Conservation (phyloP, 306 rosid genomes). For the Morella rubra region DNA sequence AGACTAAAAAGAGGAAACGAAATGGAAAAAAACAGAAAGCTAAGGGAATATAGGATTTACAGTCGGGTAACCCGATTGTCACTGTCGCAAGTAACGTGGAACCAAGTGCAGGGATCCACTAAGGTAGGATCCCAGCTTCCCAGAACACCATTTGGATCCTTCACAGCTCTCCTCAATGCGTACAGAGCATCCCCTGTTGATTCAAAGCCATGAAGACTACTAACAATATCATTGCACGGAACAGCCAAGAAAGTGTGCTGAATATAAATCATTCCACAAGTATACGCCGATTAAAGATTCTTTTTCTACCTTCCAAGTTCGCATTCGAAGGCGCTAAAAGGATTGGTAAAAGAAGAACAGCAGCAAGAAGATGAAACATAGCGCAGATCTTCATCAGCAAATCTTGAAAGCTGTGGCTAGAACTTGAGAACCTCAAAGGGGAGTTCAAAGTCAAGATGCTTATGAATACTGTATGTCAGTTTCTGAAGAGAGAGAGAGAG, state of each 20-base stretch:
- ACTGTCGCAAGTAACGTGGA: slow-evolving; percentile 76
- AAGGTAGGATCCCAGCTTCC: slow-evolving; percentile 89
- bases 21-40: not conserved
- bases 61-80: slow-evolving; percentile 64
- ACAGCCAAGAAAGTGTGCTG: not conserved
- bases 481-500: slow-evolving; percentile 5
- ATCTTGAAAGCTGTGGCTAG: slow-evolving; percentile 19
- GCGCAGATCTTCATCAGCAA: slow-evolving; percentile 42
- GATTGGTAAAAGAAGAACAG: slow-evolving; percentile 33
- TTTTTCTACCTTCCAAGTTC: slow-evolving; percentile 66
- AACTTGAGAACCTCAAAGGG: slow-evolving; percentile 20
- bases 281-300: not conserved
- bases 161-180: slow-evolving; percentile 68
- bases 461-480: not conserved
- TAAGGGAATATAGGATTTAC: slow-evolving; percentile 33
- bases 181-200: slow-evolving; percentile 78
- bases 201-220: not conserved
- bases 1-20: not conserved
- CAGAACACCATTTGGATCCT: slow-evolving; percentile 67
- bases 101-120: slow-evolving; percentile 96
- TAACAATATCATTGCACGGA: not conserved
- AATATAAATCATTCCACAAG: not conserved
- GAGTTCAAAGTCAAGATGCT: not conserved
- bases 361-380: slow-evolving; percentile 31
- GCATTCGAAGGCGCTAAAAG: slow-evolving; percentile 38